phyloP scores from a whole-genome alignment of 192 early-diverging fungal genomes.

The Coemansia sp. region DNA sequence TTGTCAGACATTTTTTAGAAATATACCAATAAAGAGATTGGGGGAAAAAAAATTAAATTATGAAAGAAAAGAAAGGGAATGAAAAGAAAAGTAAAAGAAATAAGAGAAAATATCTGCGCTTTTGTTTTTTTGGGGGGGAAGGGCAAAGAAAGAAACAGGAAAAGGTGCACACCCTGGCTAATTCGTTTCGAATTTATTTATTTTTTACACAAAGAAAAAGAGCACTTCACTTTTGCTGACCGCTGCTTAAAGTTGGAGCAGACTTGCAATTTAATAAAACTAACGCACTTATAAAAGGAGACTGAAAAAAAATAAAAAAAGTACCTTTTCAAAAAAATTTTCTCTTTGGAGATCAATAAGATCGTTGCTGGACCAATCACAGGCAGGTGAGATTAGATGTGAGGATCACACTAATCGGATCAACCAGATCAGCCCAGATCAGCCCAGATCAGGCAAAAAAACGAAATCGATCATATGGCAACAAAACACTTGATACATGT shows the following conservation, averaged over 20 bases:
- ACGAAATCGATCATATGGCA: no score
- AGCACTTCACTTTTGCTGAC: no score
- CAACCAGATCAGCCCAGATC: not conserved
- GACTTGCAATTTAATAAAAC: no score
- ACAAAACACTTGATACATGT: no score
- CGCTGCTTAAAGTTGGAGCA: no score
- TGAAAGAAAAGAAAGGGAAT: not conserved
- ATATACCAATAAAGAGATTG: not conserved
- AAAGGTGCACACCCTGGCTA: no score
- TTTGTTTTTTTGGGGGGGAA: no score
- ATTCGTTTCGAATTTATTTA: no score
- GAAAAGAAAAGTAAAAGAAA: not conserved
- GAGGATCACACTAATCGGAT: not conserved
- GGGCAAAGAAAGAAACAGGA: no score
- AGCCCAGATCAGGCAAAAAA: not conserved
- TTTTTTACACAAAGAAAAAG: not conserved
- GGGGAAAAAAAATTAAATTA: not conserved
- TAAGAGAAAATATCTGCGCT: no score
- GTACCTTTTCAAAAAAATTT: conserved; percentile 1
- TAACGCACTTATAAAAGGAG: no score
- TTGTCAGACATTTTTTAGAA: conserved; percentile 75
- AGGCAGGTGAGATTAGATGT: not conserved
- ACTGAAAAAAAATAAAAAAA: not conserved
- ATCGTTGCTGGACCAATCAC: not conserved
- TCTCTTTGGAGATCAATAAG: not conserved